Evolutionary conservation across 768 basidiomycete genomes (phyloP), one percentile per base, ranked within the genome.

Genomic region (Boletus sp.): DNA sequence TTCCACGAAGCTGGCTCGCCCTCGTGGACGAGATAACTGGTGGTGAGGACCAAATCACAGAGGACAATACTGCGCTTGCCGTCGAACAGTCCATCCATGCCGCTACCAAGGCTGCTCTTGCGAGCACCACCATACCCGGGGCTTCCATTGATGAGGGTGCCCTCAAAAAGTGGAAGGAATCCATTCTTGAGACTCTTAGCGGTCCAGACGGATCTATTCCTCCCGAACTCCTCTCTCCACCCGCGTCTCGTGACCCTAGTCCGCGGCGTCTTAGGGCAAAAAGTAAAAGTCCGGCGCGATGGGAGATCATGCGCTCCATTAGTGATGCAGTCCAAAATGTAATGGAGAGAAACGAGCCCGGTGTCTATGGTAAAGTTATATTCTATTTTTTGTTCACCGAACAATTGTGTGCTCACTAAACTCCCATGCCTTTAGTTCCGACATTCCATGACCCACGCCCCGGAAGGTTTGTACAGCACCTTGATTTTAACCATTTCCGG

Each of bases 401-500:
- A 50, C 47, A 53, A 47, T 43, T 11, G 29, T 21, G 32, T 47
- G 53, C 48, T 51, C 34, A 59, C 23, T 55, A 41, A 56, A 6
- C 25, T 17, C 10, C 11, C 8, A 19, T 53, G 38, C 10, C 29
- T 41, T 4, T 59, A 90, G 88, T 91, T 40, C 88, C 88, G 37
- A 78, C 78, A 3, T 77, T 85, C 19, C 74, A 81, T 56, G 89
- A 90, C 67, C 81, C 88, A 50, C 79, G 84, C 51, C 84, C 90
- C 30, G 87, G 89, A 49, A 82, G 89, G 55, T 89, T 88, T 65
- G 85, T 97, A 34, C 86, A 83, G 37, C 88, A 93, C 70, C 74
- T 99, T 14, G 92, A 93, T 66, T 99, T 99, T 66, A 95, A 93
- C 63, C 93, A 96, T 68, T 99, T 99, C 77, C 84, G 95, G 27